Conservation (phyloP, 2,329 filamentous ascomycete genomes). For the Fusarium transvaalense region DNA sequence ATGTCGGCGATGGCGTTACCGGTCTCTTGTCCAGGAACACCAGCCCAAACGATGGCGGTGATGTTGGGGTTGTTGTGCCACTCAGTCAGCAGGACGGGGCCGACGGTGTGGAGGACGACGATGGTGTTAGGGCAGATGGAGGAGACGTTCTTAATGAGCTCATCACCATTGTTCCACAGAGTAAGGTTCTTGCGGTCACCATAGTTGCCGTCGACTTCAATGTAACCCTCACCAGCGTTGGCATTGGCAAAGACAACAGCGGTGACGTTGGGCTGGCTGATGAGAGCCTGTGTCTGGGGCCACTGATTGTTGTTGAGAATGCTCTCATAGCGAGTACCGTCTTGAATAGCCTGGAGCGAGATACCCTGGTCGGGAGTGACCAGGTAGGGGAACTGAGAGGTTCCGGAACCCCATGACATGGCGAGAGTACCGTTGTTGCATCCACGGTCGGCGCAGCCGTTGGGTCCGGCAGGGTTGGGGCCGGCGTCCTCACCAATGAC, state of each 20-base stretch:
- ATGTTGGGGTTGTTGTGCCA: slow-evolving; percentile 83
- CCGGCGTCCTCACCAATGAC: slow-evolving; percentile 88
- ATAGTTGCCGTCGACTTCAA: slow-evolving; percentile 82
- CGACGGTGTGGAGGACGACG: slow-evolving; percentile 88
- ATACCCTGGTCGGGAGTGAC: slow-evolving; percentile 80
- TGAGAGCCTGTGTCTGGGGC: slow-evolving; percentile 70
- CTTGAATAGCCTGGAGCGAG: slow-evolving; percentile 70
- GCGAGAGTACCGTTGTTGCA: slow-evolving; percentile 73
- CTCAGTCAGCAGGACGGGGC: slow-evolving; percentile 80
- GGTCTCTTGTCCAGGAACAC: slow-evolving; percentile 84
- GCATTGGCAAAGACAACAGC: slow-evolving; percentile 93
- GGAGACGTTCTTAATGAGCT: slow-evolving; percentile 83
- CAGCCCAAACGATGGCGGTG: slow-evolving; percentile 86
- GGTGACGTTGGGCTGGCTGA: slow-evolving; percentile 72
- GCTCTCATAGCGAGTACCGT: slow-evolving; percentile 72
- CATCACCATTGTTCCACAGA: slow-evolving; percentile 85
- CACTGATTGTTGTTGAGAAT: slow-evolving; percentile 74
- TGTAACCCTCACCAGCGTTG: slow-evolving; percentile 87
- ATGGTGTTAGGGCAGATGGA: slow-evolving; percentile 87
- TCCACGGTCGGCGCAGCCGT: slow-evolving; percentile 78
- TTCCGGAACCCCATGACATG: slow-evolving; percentile 85
- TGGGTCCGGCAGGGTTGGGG: slow-evolving; percentile 78
- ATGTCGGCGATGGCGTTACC: slow-evolving; percentile 84
- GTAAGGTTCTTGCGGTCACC: slow-evolving; percentile 95
- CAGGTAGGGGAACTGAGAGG: slow-evolving; percentile 80